A percentile compares a stretch with the other conserved stretches of the same genome.
Evolutionary conservation across 73 alveolate genomes (phyloP).

Genomic region (Paramecium pentaurelia): DNA sequence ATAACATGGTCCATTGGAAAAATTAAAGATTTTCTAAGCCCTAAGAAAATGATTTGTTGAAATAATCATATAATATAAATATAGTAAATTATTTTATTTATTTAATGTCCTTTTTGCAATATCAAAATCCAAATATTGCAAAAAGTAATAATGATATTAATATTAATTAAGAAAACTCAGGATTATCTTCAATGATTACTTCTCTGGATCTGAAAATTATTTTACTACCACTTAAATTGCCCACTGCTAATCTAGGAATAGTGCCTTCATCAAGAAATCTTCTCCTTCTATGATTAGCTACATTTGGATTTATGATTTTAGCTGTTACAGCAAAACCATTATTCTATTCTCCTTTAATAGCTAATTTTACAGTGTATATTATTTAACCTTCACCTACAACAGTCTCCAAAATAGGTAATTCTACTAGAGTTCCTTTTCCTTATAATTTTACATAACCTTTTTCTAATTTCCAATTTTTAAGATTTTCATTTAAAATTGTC

Average conservation of each 20-base stretch:
- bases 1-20: conserved; percentile 1
- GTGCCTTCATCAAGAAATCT: not conserved
- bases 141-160: not conserved
- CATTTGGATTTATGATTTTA: not conserved
- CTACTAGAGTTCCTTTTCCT: not conserved
- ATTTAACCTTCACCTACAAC: not conserved
- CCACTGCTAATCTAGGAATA: not conserved
- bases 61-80: not conserved
- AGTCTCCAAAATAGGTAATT: not conserved
- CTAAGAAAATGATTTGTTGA: not conserved
- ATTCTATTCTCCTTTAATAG: not conserved
- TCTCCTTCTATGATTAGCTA: not conserved
- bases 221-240: not conserved
- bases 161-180: not conserved
- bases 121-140: not conserved
- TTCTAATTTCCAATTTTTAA: not conserved
- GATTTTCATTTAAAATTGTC: not conserved
- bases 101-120: not conserved
- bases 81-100: not conserved
- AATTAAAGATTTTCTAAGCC: conserved; percentile 7
- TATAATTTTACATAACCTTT: not conserved
- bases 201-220: not conserved
- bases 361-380: not conserved
- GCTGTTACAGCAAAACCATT: not conserved
- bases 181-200: not conserved